phyloP scores from a whole-genome alignment of 805 yeast genomes.

The Geotrichum ghanense region DNA sequence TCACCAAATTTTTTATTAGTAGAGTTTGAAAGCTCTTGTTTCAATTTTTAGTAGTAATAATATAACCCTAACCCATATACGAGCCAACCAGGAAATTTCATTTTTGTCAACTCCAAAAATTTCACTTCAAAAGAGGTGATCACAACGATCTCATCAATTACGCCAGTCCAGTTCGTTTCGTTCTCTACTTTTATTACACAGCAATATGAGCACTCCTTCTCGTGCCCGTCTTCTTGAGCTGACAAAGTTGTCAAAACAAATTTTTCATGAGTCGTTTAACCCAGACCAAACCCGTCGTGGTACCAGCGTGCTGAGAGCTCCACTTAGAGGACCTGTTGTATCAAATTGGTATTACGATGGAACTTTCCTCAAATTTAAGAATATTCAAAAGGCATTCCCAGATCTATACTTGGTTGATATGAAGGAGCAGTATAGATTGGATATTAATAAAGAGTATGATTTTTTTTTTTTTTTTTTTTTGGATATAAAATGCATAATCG shows the following conservation, averaged over 20 bases:
- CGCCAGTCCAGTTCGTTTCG: no score
- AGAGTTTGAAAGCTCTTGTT: no score
- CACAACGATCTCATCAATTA: no score
- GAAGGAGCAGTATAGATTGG: conserved; percentile 12
- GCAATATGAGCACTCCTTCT: conserved; percentile 6
- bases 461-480: neutral
- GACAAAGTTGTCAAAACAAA: conserved; percentile 20
- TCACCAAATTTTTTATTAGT: no score
- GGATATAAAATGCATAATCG: neutral
- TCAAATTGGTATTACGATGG: conserved; percentile 24
- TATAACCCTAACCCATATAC: no score
- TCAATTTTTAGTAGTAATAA: no score
- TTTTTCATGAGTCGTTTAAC: conserved; percentile 24
- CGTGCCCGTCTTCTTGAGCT: conserved; percentile 18
- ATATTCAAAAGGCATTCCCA: conserved; percentile 12
- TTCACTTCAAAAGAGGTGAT: no score
- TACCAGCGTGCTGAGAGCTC: conserved; percentile 23
- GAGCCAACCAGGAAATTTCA: no score
- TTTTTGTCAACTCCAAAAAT: no score
- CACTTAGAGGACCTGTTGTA: conserved; percentile 22
- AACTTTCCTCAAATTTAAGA: conserved; percentile 9
- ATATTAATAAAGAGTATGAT: conserved; percentile 11
- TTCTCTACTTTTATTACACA: no score
- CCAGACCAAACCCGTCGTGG: conserved; percentile 24
- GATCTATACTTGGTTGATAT: conserved; percentile 13